phyloP scores from a whole-genome alignment of 148 eudicot genomes.

The Gaultheria prostrata region DNA sequence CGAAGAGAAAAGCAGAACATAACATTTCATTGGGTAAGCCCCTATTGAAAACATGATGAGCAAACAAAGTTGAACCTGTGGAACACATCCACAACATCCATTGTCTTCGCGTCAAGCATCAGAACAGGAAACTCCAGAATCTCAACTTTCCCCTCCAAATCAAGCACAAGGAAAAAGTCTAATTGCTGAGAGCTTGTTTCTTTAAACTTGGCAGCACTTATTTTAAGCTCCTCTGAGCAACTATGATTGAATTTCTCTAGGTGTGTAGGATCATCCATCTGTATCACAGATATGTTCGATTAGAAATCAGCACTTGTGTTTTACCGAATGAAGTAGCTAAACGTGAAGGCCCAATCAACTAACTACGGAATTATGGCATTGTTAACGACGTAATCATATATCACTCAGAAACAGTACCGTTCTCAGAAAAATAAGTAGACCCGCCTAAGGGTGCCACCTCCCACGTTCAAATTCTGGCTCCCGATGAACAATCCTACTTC shows the following conservation, averaged over 20 bases:
- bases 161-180: slow-evolving; percentile 79
- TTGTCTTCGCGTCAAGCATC: slow-evolving; percentile 70
- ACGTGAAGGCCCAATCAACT: not conserved
- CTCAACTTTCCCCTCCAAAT: slow-evolving; percentile 97
- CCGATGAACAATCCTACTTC: too few relatives aligned
- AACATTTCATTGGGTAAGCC: not conserved
- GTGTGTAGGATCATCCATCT: slow-evolving; percentile 81
- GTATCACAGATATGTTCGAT: slow-evolving; percentile 20
- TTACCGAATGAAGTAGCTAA: not conserved
- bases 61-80: slow-evolving; percentile 65
- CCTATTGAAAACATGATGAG: not conserved
- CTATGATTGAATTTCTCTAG: slow-evolving; percentile 69
- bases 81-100: slow-evolving; percentile 70
- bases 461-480: too few relatives aligned
- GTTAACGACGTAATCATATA: not conserved
- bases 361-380: not conserved
- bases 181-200: slow-evolving; percentile 45
- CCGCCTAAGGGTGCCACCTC: too few relatives aligned
- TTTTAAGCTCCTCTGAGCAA: slow-evolving; percentile 47
- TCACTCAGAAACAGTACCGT: not conserved
- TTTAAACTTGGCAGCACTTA: slow-evolving; percentile 25
- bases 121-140: slow-evolving; percentile 94
- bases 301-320: not conserved
- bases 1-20: not conserved
- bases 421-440: not conserved